Base-by-base conservation (phyloP, 352 stramenopile genomes). In the Phytopythium litorale region DNA sequence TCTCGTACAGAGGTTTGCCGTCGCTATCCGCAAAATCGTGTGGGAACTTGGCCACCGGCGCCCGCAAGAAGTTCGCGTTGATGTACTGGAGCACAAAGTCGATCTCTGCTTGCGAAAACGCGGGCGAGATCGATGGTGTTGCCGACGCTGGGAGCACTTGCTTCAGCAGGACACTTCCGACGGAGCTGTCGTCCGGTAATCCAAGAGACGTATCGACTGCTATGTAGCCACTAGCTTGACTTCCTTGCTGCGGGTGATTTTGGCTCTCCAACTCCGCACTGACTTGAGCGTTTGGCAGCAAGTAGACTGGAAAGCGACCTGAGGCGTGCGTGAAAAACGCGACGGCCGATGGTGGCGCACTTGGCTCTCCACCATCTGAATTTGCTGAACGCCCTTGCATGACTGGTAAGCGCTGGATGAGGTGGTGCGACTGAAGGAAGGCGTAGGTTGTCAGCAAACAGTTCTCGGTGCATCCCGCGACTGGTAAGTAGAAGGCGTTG, bases 401-500 rank as follows among this genome's bases (percentile, higher is more conserved):
- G 25, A 9, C 4, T 16, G 54, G n/a, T 8, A n/a, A 23, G 23
- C 54, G 58, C 11, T 48, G 55, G 21, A 19, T 49, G 54, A 40
- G 23, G 30, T 32, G 56, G 32, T 9, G 51, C 0, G 60, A 60
- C 7, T 87, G 62, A 0, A 98, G 63, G 60, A 98, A 98, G 6
- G 63, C 65, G 60, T 89, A 92, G 57, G 91, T 98, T 0, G 92
- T 97, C 16, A 98, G 75, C 19, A 98, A 23, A 60, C 89, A 98
- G 64, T 97, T 98, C 56, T 98, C 95, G 0, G 89, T 81, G 38
- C 83, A 96, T 3, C 95, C 95, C 21, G 75, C 78, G 25, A 98
- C 73, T 2, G 86, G 76, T 2, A 98, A 63, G 28, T 75, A 65
- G 50, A 98, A 98, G 0, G 71, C 75, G 33, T 93, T 94, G 23